Conservation (phyloP, 495 filamentous ascomycete genomes). For the Aspergillus wentii region DNA sequence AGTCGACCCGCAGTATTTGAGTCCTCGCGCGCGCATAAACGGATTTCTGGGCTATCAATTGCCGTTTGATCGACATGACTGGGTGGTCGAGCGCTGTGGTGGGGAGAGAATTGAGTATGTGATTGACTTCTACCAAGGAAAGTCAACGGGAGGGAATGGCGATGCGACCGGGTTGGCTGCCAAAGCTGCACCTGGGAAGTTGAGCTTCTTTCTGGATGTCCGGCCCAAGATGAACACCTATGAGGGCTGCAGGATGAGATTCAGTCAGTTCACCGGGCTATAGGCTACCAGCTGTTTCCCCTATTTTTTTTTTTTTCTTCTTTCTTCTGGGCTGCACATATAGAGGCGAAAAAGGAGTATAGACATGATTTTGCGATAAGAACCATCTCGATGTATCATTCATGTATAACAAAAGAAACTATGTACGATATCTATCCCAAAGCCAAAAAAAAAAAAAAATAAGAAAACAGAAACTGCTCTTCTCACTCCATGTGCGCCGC, state of each 20-base stretch:
- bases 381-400: constrained; percentile 27
- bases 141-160: constrained; percentile 25
- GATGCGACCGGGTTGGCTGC: constrained; percentile 26
- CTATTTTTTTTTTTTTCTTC: neutral
- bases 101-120: constrained; percentile 89
- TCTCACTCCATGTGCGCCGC: constrained; percentile 13
- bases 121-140: constrained; percentile 95
- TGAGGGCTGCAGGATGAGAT: constrained; percentile 86
- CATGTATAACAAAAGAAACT: constrained; percentile 32
- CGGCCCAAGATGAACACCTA: constrained; percentile 88
- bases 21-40: constrained; percentile 77
- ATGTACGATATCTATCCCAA: constrained; percentile 34
- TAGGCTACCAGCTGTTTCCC: constrained; percentile 7
- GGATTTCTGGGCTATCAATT: constrained; percentile 77
- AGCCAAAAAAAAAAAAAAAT: constrained; percentile 9
- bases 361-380: constrained; percentile 13
- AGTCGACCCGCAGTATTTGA: constrained; percentile 60
- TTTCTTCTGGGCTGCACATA: constrained; percentile 13
- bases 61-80: constrained; percentile 96
- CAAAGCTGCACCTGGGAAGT: constrained; percentile 51
- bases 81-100: constrained; percentile 85
- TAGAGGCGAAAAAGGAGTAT: constrained; percentile 27
- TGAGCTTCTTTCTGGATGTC: constrained; percentile 94
- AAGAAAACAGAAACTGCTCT: constrained; percentile 13
- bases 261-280: constrained; percentile 57